These are phyloP conservation scores for Nothophaeocryptopus gaeumannii DNA, from an alignment of 2,329 filamentous ascomycete species.

Conservation along the genomic window DNA sequence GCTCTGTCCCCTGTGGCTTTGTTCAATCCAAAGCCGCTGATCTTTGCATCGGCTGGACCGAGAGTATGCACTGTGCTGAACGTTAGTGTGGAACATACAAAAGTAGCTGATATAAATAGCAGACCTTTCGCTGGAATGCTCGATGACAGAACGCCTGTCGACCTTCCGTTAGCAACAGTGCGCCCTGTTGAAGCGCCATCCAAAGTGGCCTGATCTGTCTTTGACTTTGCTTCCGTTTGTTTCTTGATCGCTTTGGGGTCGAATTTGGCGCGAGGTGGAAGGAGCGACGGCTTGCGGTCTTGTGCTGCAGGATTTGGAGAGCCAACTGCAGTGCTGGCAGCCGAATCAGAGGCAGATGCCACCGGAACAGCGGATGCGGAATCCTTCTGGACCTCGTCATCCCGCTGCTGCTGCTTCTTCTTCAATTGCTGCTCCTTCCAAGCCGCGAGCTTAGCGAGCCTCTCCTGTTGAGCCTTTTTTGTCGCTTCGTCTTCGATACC, in stretches of 20 bases:
- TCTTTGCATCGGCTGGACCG: slow-evolving; percentile 52
- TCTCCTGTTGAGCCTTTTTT: slow-evolving; percentile 75
- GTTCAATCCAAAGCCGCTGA: slow-evolving; percentile 79
- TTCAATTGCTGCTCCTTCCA: slow-evolving; percentile 43
- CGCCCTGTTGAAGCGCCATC: slow-evolving; percentile 37
- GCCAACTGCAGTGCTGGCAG: slow-evolving; percentile 1
- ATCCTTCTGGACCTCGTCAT: too few species aligned
- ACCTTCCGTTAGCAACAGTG: slow-evolving; percentile 38
- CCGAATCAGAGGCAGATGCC: slow-evolving; percentile 11
- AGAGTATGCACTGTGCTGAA: background rate
- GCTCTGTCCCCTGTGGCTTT: slow-evolving; percentile 62
- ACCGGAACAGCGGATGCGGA: slow-evolving; percentile 10
- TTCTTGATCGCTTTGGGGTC: slow-evolving; percentile 84
- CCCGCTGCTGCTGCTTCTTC: background rate
- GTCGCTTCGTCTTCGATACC: slow-evolving; percentile 61
- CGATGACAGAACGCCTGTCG: slow-evolving; percentile 3
- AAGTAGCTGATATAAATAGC: too few species aligned
- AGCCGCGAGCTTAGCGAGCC: slow-evolving; percentile 64
- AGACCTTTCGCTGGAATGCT: background rate
- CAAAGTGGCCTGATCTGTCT: slow-evolving; percentile 53
- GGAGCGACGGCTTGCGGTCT: too few species aligned
- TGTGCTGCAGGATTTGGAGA: slow-evolving; percentile 41
- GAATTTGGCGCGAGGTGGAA: slow-evolving; percentile 72
- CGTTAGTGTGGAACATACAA: too few species aligned
- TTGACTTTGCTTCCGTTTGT: slow-evolving; percentile 58